Evolutionary conservation across 2,329 filamentous ascomycete species (phyloP).

Genomic region (Cyphellophora attinorum): DNA sequence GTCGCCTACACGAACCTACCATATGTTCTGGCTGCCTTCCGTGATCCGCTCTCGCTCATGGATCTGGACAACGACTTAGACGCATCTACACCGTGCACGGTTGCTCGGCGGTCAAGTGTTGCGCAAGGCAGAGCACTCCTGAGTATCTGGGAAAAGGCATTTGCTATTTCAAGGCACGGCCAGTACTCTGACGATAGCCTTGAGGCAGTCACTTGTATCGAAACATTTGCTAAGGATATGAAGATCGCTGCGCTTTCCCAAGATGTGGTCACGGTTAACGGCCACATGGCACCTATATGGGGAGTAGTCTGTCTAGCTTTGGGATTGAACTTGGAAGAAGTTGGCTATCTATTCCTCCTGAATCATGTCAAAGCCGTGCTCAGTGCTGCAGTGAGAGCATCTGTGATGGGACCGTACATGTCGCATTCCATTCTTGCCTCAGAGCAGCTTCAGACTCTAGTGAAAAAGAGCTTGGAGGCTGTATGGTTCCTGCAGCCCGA

Average conservation of each 20-base stretch:
- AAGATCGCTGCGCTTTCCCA: constrained; percentile 23
- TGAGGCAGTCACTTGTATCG: constrained; percentile 23
- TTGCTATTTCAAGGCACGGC: constrained; percentile 8
- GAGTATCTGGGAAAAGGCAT: constrained; percentile 45
- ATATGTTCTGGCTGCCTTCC: constrained; percentile 48
- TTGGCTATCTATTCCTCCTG: constrained; percentile 53
- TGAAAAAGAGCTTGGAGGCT: constrained; percentile 38
- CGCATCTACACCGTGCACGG: constrained; percentile 53
- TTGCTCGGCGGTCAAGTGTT: constrained; percentile 51
- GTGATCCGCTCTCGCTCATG: constrained; percentile 38
- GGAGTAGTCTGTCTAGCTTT: constrained; percentile 46
- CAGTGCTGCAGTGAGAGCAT: constrained; percentile 52
- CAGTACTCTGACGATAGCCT: constrained; percentile 5
- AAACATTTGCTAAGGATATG: constrained; percentile 28
- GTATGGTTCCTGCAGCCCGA: constrained; percentile 40
- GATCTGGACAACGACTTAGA: constrained; percentile 55
- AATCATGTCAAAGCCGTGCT: constrained; percentile 55
- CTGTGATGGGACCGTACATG: constrained; percentile 58
- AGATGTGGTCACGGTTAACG: constrained; percentile 30
- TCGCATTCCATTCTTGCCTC: constrained; percentile 51
- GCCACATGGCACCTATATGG: constrained; percentile 54
- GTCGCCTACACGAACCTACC: constrained; percentile 51
- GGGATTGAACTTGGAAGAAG: constrained; percentile 40
- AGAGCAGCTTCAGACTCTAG: constrained; percentile 40
- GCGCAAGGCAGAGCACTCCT: constrained; percentile 52